Percentiles rank a stretch among this genome's conserved stretches.
Evolutionary conservation across 1,139 yeast genomes (phyloP).

Genomic region (Magnusiomyces magnusii): DNA sequence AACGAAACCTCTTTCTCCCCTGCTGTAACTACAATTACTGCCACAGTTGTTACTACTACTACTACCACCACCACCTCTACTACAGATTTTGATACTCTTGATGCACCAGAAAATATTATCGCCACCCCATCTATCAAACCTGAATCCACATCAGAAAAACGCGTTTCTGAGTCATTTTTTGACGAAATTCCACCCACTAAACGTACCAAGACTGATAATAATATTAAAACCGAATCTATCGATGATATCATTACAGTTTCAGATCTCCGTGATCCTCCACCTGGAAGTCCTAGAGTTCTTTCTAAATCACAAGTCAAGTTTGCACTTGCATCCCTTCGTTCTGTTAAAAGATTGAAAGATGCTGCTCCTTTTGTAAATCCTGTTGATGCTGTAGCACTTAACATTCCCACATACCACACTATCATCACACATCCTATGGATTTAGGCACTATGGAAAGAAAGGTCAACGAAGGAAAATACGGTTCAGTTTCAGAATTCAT

Average conservation of each 20-base stretch:
- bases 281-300: slow-evolving; percentile 43
- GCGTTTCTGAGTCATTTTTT: background rate
- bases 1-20: background rate
- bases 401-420: slow-evolving; percentile 85
- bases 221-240: background rate
- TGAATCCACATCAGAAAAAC: background rate
- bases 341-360: slow-evolving; percentile 84
- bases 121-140: too few relatives aligned
- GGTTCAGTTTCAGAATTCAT: slow-evolving; percentile 58
- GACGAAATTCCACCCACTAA: background rate
- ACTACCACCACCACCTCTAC: background rate
- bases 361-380: slow-evolving; percentile 87
- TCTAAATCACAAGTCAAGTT: slow-evolving; percentile 81
- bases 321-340: slow-evolving; percentile 40
- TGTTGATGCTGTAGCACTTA: slow-evolving; percentile 80
- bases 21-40: background rate
- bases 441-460: slow-evolving; percentile 79
- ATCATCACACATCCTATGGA: slow-evolving; percentile 90
- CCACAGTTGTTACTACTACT: background rate
- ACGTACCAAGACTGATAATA: background rate
- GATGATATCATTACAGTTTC: background rate
- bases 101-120: too few relatives aligned
- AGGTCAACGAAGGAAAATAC: slow-evolving; percentile 62
- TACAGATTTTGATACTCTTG: background rate
- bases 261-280: slow-evolving; percentile 21